A percentile compares a stretch with the other conserved stretches of the same genome.
Evolutionary conservation across 1,284 basidiomycete species (phyloP).

Genomic region (Rhodotorula glutinis): DNA sequence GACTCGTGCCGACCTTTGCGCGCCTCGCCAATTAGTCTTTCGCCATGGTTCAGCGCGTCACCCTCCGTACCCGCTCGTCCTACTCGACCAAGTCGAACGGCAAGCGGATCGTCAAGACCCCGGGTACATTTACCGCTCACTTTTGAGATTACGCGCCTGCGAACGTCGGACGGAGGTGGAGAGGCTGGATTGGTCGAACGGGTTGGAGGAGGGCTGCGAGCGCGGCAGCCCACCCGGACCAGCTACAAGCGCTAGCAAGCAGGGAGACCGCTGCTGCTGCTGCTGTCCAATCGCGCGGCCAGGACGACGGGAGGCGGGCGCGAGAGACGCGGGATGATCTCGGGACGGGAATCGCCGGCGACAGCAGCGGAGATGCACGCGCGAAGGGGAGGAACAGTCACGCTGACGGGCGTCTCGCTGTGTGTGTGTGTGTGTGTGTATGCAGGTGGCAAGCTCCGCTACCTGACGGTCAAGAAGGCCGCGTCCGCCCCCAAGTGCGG

Average conservation of each 20-base stretch:
- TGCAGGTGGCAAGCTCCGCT: slow-evolving; percentile 77
- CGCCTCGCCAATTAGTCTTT: slow-evolving; percentile 11
- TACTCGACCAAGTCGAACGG: slow-evolving; percentile 99
- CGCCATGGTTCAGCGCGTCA: slow-evolving; percentile 66
- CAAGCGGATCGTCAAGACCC: slow-evolving; percentile 94
- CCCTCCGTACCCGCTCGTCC: slow-evolving; percentile 95
- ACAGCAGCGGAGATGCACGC: not conserved
- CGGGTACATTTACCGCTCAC: slow-evolving; percentile 47
- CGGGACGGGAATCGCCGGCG: too few relatives aligned
- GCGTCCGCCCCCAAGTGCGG: slow-evolving; percentile 87
- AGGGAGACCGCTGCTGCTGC: too few relatives aligned
- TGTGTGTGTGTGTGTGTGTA: not conserved
- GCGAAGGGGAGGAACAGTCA: not conserved
- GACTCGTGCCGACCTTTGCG: not conserved
- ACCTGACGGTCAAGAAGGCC: slow-evolving; percentile 85
- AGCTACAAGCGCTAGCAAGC: not conserved
- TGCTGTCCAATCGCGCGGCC: too few relatives aligned
- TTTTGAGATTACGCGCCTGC: too few relatives aligned
- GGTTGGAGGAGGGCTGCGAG: not conserved
- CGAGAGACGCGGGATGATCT: too few relatives aligned
- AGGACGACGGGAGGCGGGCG: too few relatives aligned
- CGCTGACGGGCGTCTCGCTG: not conserved
- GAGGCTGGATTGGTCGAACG: too few relatives aligned
- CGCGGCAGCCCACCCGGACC: not conserved
- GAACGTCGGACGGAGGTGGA: too few relatives aligned